Evolutionary conservation across 352 stramenopile species (phyloP).

Genomic region (Globisporangium irregulare): DNA sequence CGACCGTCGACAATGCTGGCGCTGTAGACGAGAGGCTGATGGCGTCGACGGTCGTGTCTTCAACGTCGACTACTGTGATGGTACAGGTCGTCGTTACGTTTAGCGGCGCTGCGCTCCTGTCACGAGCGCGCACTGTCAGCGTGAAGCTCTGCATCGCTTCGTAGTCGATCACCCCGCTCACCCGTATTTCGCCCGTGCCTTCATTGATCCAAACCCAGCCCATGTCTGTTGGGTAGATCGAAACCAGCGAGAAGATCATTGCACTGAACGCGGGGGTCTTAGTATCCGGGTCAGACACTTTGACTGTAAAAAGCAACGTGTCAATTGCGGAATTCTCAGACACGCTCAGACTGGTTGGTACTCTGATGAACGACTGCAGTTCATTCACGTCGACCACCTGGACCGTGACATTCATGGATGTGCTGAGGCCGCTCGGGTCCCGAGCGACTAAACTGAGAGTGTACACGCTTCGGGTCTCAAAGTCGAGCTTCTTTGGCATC

Average conservation of each 20-base stretch:
- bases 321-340: slow-evolving; percentile 28
- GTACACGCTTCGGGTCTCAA: slow-evolving; percentile 36
- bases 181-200: slow-evolving; percentile 27
- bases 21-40: not conserved
- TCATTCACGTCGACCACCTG: slow-evolving; percentile 56
- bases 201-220: slow-evolving; percentile 31
- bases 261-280: slow-evolving; percentile 25
- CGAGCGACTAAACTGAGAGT: slow-evolving; percentile 31
- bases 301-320: slow-evolving; percentile 29
- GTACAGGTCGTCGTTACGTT: slow-evolving; percentile 1
- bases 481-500: slow-evolving; percentile 36
- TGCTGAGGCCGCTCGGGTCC: slow-evolving; percentile 28
- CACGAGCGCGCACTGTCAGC: slow-evolving; percentile 31
- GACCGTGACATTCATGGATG: slow-evolving; percentile 24
- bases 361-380: slow-evolving; percentile 30
- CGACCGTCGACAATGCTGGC: slow-evolving; percentile 26
- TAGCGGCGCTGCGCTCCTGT: slow-evolving; percentile 24
- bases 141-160: slow-evolving; percentile 44
- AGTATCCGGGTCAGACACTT: slow-evolving; percentile 37
- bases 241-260: slow-evolving; percentile 33
- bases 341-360: slow-evolving; percentile 26
- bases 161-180: slow-evolving; percentile 38
- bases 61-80: slow-evolving; percentile 3
- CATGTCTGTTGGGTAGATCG: slow-evolving; percentile 29
- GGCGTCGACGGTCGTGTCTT: slow-evolving; percentile 11